Evolutionary conservation across 331 rosid species (phyloP), one percentile per base, ranked within the genome.

Genomic region (Saraca asoca): DNA sequence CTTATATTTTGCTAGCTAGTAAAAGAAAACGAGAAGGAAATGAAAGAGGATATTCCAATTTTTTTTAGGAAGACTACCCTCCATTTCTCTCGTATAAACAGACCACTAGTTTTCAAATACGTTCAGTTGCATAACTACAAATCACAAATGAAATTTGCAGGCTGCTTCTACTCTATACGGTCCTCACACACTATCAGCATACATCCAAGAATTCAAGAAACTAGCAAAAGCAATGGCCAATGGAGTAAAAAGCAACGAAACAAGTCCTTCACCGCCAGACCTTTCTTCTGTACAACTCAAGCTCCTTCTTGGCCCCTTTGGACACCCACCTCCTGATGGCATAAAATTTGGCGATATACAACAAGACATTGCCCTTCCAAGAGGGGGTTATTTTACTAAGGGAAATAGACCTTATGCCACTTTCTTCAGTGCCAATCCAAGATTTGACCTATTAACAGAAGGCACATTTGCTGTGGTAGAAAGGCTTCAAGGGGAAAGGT

Each of bases 111-210:
- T 24, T 24, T 24, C 31, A 24, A 24, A 24, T 24, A 1, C 31
- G 31, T 24, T 24, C 31, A 24, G 31, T 24, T 24, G 31, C 3
- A 24, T 24, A 1, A 24, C 31, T 24, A 24, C 31, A 24, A 24
- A 3, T 3, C 31, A 24, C 31, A 24, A 12, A 29, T 18, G 20
- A 1, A 33, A 68, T 73, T 11, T 55, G 75, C 78, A 88, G 97
- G 96, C 86, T 72, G 86, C 98, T 76, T 91, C 95, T 34, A 87
- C 98, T 3, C 80, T 91, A 19, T 89, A 87, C 44, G 98, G 96
- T 74, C 98, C 92, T 72, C 86, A 91, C 63, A 89, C 96, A 15
- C 72, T 89, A 64, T 88, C 96, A 66, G 91, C 98, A 54, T 87
- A 85, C 79, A 79, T 89, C 34, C 95, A 91, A 80, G 95, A 91